Evolutionary conservation across 2,329 filamentous ascomycete species (phyloP), one percentile per base, ranked within the genome.

Genomic region (Aspergillus spinulosporus): DNA sequence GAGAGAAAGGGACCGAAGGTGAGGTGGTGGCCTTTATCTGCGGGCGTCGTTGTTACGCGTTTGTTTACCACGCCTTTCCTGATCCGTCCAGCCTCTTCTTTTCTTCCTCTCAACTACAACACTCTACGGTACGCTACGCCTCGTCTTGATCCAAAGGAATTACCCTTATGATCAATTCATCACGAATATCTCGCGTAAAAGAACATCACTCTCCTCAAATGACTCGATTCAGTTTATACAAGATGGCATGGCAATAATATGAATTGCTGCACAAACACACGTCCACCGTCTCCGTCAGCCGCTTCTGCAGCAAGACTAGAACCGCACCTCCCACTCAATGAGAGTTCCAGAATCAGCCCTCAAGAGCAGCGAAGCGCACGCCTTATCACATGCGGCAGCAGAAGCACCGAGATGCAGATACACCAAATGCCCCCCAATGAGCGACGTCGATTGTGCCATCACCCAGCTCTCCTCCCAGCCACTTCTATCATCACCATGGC

Each of bases 31-130:
- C 52, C 47, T 46, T 50, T 49, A 39, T 32, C 14, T 5, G 59
- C 21, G 21, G 21, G 21, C 21, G 21, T 21, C 21, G 21, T 52
- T 57, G 54, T 56, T 61, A 61, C 62, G 54, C 52, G 61, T 59
- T 65, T 64, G 63, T 65, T 64, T 64, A 64, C 63, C 44, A 39
- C 59, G 56, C 63, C 53, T 64, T 63, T 56, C 59, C 63, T 39
- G 21, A 49, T 64, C 51, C 48, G 48, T 54, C 57, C 44, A 48
- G 37, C 52, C 56, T 55, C 52, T 47, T 49, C 44, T 34, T 46
- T 11, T n/a, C 28, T 37, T 4, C 7, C 31, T 12, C 44, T 47
- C 44, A 32, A n/a, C 26, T n/a, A 44, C 26, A n/a, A 15, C 21
- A 9, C 42, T 45, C 42, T 31, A 44, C 26, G 12, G 44, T 31